phyloP scores from a whole-genome alignment of 2,329 filamentous ascomycete genomes.

The Nemania bipapillata region DNA sequence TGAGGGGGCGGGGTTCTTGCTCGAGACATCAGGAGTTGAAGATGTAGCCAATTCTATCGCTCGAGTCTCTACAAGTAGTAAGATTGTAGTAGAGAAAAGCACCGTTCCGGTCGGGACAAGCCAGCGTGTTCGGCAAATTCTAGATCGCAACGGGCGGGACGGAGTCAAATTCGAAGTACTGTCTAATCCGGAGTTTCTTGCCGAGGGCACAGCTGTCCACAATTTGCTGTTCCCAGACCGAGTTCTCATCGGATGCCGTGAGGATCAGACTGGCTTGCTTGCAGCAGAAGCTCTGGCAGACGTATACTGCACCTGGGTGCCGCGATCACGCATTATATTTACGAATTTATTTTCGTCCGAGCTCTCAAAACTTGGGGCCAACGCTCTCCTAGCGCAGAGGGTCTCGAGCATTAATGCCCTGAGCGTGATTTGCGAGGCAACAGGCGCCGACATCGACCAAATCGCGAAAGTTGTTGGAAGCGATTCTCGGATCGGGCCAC shows the following conservation, averaged over 20 bases:
- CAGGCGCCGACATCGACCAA: slow-evolving; percentile 79
- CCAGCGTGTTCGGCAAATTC: no score
- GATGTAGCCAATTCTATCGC: no score
- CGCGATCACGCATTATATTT: slow-evolving; percentile 72
- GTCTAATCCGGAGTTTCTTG: no score
- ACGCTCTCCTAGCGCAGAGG: slow-evolving; percentile 82
- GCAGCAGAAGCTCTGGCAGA: slow-evolving; percentile 72
- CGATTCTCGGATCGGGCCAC: slow-evolving; percentile 76
- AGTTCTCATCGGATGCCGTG: slow-evolving; percentile 77
- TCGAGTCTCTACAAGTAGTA: no score
- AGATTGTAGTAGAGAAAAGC: no score
- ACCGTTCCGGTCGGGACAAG: no score
- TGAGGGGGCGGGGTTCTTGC: no score
- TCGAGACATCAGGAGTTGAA: no score
- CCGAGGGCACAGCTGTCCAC: slow-evolving; percentile 78
- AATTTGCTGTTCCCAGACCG: slow-evolving; percentile 78
- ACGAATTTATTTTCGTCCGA: slow-evolving; percentile 83
- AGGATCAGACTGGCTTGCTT: slow-evolving; percentile 67
- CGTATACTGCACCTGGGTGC: slow-evolving; percentile 78
- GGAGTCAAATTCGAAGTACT: no score
- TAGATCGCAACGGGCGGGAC: no score
- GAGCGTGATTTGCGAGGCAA: slow-evolving; percentile 80
- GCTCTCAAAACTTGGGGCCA: slow-evolving; percentile 80
- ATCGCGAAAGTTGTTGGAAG: slow-evolving; percentile 74
- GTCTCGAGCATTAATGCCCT: slow-evolving; percentile 85